Evolutionary conservation across 208 protist genomes (phyloP).

Genomic region (Endotrypanum monterogeii): DNA sequence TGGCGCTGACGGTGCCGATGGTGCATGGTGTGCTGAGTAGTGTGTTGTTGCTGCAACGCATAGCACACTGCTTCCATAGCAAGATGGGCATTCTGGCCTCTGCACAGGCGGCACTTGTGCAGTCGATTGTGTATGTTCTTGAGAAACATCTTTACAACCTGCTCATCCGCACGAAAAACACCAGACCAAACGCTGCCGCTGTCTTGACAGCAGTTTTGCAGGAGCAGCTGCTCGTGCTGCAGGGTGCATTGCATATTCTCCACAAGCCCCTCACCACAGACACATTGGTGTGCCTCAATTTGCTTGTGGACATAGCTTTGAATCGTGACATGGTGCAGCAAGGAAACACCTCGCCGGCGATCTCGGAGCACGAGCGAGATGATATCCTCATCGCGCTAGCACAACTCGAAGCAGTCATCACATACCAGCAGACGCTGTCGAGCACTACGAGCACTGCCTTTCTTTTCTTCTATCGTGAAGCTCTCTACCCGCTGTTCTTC

Average conservation of each 20-base stretch:
- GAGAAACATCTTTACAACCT: constrained; percentile 66
- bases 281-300: constrained; percentile 53
- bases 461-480: constrained; percentile 89
- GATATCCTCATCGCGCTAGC: constrained; percentile 63
- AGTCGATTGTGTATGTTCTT: constrained; percentile 74
- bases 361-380: constrained; percentile 55
- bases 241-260: constrained; percentile 69
- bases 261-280: constrained; percentile 57
- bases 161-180: constrained; percentile 34
- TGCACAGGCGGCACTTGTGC: constrained; percentile 59
- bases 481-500: constrained; percentile 87
- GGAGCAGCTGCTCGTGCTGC: constrained; percentile 68
- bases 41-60: constrained; percentile 89
- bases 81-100: constrained; percentile 79
- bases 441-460: constrained; percentile 80
- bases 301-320: constrained; percentile 65
- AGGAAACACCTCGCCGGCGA: constrained; percentile 3
- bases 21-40: constrained; percentile 73
- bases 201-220: neutral
- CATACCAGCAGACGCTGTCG: constrained; percentile 52
- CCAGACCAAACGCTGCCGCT: neutral
- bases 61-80: constrained; percentile 81
- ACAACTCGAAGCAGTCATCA: constrained; percentile 68
- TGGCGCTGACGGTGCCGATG: constrained; percentile 49
- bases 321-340: constrained; percentile 34